These are phyloP conservation scores for Ceratocystis colombiana DNA, from an alignment of 2,329 filamentous ascomycete genomes.

Conservation along the genomic window DNA sequence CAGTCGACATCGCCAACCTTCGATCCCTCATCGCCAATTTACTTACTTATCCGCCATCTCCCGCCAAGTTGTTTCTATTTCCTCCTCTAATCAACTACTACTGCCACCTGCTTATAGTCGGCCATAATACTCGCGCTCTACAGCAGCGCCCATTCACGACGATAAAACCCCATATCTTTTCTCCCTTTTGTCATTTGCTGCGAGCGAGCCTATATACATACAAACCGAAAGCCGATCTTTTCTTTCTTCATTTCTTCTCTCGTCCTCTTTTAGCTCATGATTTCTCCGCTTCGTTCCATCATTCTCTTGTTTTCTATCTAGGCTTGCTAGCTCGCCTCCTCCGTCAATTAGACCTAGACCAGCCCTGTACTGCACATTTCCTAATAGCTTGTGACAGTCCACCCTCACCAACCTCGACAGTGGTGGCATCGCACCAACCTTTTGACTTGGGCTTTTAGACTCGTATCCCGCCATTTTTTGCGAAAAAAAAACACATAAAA, in stretches of 20 bases:
- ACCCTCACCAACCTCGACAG: neutral
- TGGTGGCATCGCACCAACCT: neutral
- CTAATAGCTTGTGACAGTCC: constrained; percentile 4
- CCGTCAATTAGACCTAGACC: neutral
- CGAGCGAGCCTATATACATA: constrained; percentile 7
- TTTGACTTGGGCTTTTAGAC: neutral
- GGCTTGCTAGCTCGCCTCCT: neutral
- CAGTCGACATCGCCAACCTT: neutral
- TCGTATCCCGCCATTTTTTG: neutral
- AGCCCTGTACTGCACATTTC: neutral
- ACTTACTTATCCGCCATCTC: neutral
- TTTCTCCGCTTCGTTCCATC: neutral
- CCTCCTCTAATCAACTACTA: neutral
- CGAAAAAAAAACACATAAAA: neutral
- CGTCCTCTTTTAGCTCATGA: neutral
- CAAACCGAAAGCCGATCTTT: neutral
- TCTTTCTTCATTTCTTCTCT: neutral
- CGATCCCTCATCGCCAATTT: neutral
- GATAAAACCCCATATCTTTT: neutral
- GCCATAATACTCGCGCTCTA: neutral
- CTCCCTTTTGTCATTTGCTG: neutral
- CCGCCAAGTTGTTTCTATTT: neutral
- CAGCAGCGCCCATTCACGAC: neutral
- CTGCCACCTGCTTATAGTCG: neutral
- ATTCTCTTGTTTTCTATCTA: neutral